Conservation (phyloP, 768 basidiomycete species). For the Tylopilus sp. region DNA sequence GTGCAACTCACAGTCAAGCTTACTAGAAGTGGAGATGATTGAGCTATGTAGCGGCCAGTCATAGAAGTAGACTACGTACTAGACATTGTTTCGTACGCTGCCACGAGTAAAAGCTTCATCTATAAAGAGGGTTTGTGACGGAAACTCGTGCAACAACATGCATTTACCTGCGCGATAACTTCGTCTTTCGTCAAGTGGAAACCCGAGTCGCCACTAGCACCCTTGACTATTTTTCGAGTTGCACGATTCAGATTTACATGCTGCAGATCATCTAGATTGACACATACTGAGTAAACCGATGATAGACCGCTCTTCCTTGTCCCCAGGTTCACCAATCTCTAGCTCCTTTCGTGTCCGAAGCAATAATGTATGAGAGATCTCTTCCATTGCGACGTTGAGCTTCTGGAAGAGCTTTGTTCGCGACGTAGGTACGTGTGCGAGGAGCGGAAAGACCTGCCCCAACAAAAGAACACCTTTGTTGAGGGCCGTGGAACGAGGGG, state of each 20-base stretch:
- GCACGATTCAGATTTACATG: too few species aligned
- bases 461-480: not conserved
- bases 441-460: not conserved
- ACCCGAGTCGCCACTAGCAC: constrained; percentile 27
- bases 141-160: too few species aligned
- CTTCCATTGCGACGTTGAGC: constrained; percentile 34
- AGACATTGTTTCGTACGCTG: constrained; percentile 22
- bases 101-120: constrained; percentile 18
- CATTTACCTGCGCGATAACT: constrained; percentile 22
- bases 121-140: not conserved
- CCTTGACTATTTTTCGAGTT: too few species aligned
- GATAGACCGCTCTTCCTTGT: constrained; percentile 24
- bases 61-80: too few species aligned
- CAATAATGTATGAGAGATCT: constrained; percentile 40
- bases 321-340: constrained; percentile 19
- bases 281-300: constrained; percentile 24
- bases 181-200: constrained; percentile 25
- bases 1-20: constrained; percentile 13
- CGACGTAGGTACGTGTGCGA: not conserved
- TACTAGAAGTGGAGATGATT: constrained; percentile 6
- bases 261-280: constrained; percentile 14
- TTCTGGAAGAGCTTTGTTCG: constrained; percentile 23
- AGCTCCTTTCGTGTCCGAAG: constrained; percentile 35
- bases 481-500: not conserved
- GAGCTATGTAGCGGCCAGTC: too few species aligned